Conservation (phyloP, 164 flowering plant species). For the Piper betle region DNA sequence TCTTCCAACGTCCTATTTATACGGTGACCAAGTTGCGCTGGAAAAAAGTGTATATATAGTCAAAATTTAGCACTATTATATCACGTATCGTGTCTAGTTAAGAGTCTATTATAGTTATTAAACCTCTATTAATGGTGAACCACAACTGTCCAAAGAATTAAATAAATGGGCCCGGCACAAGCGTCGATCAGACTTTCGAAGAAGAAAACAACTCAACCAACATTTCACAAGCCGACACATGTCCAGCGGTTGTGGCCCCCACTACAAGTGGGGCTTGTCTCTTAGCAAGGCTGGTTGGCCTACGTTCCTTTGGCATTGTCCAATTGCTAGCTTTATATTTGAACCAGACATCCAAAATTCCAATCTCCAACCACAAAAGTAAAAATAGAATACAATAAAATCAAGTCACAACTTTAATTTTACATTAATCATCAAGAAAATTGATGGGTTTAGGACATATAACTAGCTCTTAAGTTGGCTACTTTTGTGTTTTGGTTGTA, state of each 20-base stretch:
- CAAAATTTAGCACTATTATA: no score
- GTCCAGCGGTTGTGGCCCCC: not conserved
- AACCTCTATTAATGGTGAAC: not conserved
- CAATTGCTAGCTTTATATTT: conserved; percentile 20
- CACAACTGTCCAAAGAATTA: not conserved
- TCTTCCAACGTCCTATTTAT: no score
- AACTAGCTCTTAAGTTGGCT: no score
- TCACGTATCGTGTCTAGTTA: no score
- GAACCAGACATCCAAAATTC: conserved; percentile 8
- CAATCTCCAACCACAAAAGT: not conserved
- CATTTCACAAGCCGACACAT: not conserved
- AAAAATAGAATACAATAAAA: no score
- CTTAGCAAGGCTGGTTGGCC: no score
- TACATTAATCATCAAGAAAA: no score
- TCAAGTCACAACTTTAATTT: no score
- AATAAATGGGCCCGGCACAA: not conserved
- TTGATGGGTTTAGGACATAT: no score
- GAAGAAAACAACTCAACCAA: not conserved
- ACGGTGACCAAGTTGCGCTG: no score
- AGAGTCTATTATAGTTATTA: not conserved
- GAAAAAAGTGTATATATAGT: no score
- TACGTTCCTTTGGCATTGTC: conserved; percentile 8
- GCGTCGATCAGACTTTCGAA: not conserved
- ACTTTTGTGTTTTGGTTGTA: no score
- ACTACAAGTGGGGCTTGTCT: conserved; percentile 10